Evolutionary conservation across 163 green algal species (phyloP).

Genomic region (Trebouxiophyceae sp.): DNA sequence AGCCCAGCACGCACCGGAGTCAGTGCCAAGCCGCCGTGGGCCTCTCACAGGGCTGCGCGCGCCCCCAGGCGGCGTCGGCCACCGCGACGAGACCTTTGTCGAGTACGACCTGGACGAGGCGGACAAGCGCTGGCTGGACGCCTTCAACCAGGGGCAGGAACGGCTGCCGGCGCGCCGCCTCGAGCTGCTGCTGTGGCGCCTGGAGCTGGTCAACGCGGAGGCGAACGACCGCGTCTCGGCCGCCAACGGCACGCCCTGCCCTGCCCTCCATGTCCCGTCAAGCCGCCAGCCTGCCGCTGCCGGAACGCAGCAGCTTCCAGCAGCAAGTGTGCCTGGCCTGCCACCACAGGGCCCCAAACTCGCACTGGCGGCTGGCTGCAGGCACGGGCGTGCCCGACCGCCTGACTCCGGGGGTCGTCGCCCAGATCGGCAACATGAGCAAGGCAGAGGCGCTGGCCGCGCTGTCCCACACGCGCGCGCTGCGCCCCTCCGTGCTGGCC

Average conservation of each 20-base stretch:
- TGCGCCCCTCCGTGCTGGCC: conserved; percentile 10
- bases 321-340: too few relatives aligned
- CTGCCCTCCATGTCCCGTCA: too few relatives aligned
- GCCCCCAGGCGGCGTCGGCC: conserved; percentile 4
- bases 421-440: conserved; percentile 52
- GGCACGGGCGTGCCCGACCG: too few relatives aligned
- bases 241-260: too few relatives aligned
- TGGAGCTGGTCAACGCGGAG: conserved; percentile 78
- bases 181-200: conserved; percentile 82
- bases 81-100: conserved; percentile 35
- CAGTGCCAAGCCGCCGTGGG: not conserved
- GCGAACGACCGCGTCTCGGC: conserved; percentile 65
- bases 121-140: conserved; percentile 53
- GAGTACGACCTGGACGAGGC: conserved; percentile 69
- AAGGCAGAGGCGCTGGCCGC: conserved; percentile 49
- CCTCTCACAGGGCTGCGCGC: not conserved
- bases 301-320: too few relatives aligned
- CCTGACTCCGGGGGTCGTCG: conserved; percentile 34
- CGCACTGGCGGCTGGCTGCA: too few relatives aligned
- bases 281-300: too few relatives aligned
- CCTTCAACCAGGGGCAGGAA: conserved; percentile 54
- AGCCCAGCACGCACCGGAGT: not conserved
- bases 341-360: too few relatives aligned
- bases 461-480: conserved; percentile 19
- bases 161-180: conserved; percentile 51